Percentiles rank a stretch among this genome's conserved stretches.
phyloP scores from a whole-genome alignment of 2,329 filamentous ascomycete species.

The Hymenoscyphus albidus region DNA sequence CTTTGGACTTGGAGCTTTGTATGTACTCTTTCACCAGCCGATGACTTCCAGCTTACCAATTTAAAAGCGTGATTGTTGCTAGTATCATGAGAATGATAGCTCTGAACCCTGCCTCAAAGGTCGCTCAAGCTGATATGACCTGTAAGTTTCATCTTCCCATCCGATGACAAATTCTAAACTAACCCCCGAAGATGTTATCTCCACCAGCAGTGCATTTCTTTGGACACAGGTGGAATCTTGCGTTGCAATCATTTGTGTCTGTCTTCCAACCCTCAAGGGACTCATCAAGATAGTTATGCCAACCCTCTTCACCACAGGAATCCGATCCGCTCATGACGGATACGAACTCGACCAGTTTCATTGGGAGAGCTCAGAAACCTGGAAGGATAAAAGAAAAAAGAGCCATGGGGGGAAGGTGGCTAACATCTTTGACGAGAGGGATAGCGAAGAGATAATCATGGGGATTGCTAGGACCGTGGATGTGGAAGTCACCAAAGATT shows the following conservation, averaged over 20 bases:
- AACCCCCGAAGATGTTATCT: slow-evolving; percentile 8
- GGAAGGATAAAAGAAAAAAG: not conserved
- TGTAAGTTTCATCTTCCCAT: slow-evolving; percentile 1
- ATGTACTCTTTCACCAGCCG: slow-evolving; percentile 36
- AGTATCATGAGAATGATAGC: slow-evolving; percentile 18
- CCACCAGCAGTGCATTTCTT: slow-evolving; percentile 16
- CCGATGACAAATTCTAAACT: not conserved
- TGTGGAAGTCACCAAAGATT: slow-evolving; percentile 3
- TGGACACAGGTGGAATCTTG: slow-evolving; percentile 22
- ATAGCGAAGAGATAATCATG: slow-evolving; percentile 18
- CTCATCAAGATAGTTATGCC: slow-evolving; percentile 12
- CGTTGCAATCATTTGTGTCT: slow-evolving; percentile 20
- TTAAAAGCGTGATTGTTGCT: slow-evolving; percentile 15
- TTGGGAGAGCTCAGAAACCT: not conserved
- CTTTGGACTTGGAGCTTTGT: slow-evolving; percentile 66
- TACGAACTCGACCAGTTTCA: not conserved
- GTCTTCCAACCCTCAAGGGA: slow-evolving; percentile 17
- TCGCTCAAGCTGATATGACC: slow-evolving; percentile 13
- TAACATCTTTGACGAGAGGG: not conserved
- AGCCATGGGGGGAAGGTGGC: not conserved
- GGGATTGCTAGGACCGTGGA: slow-evolving; percentile 15
- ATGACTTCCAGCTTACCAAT: not conserved
- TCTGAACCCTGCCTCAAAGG: slow-evolving; percentile 16
- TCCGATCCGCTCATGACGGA: not conserved
- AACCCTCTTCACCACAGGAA: not conserved